Conservation (phyloP, 2,329 filamentous ascomycete genomes). For the Metarhizium album region DNA sequence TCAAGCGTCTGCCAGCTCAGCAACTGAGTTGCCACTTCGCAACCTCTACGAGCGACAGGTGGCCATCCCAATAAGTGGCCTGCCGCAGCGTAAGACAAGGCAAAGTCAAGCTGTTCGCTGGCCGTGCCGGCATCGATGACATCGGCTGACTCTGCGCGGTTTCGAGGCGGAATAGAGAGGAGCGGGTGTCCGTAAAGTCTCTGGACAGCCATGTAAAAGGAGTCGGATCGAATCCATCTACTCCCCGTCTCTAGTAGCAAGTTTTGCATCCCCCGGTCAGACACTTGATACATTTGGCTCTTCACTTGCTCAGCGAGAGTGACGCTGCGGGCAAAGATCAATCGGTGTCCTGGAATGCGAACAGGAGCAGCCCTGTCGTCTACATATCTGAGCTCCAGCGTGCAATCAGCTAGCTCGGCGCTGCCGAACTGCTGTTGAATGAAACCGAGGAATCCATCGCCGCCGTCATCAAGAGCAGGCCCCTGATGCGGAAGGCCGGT, state of each 20-base stretch:
- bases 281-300: slow-evolving; percentile 20
- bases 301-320: slow-evolving; percentile 17
- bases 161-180: slow-evolving; percentile 24
- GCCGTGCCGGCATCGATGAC: slow-evolving; percentile 27
- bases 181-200: slow-evolving; percentile 45
- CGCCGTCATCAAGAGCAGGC: slow-evolving; percentile 18
- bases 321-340: slow-evolving; percentile 43
- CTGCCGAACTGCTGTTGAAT: slow-evolving; percentile 26
- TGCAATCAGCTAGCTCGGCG: slow-evolving; percentile 30
- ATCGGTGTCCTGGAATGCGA: slow-evolving; percentile 41
- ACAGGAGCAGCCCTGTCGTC: slow-evolving; percentile 28
- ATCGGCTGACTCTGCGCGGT: slow-evolving; percentile 17
- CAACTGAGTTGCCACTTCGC: slow-evolving; percentile 47
- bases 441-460: slow-evolving; percentile 28
- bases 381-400: slow-evolving; percentile 33
- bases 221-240: slow-evolving; percentile 42
- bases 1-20: slow-evolving; percentile 55
- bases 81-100: slow-evolving; percentile 54
- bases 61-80: slow-evolving; percentile 47
- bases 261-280: slow-evolving; percentile 15
- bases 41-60: slow-evolving; percentile 44
- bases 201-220: slow-evolving; percentile 47
- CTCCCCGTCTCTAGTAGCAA: slow-evolving; percentile 37
- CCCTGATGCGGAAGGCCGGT: slow-evolving; percentile 16
- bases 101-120: slow-evolving; percentile 38